Percentiles rank a stretch among this genome's conserved stretches.
Evolutionary conservation across 345 rosid genomes (phyloP).

Genomic region (Eucalyptus rudis): DNA sequence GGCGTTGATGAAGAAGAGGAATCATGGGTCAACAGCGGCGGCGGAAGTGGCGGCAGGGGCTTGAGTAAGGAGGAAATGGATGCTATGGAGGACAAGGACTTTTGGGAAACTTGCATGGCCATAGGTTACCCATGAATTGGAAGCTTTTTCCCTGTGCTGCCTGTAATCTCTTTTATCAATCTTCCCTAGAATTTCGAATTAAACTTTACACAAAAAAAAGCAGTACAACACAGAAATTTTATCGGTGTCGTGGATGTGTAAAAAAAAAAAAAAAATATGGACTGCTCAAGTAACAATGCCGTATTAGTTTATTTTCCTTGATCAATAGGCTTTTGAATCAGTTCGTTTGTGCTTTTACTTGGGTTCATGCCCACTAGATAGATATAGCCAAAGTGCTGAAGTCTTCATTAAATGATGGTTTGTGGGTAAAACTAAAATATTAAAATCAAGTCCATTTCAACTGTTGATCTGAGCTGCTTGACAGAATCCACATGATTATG

Average conservation of each 20-base stretch:
- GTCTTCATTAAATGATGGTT: too few relatives aligned
- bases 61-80: constrained; percentile 19
- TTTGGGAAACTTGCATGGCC: constrained; percentile 62
- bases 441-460: not conserved
- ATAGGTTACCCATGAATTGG: constrained; percentile 26
- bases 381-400: too few relatives aligned
- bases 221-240: rapidly evolving
- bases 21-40: not conserved
- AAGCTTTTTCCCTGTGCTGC: not conserved
- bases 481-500: not conserved
- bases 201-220: rapidly evolving
- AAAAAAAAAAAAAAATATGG: not conserved
- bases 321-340: not conserved
- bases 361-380: not conserved
- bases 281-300: not conserved
- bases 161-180: not conserved
- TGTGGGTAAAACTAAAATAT: too few relatives aligned
- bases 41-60: not conserved
- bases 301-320: not conserved
- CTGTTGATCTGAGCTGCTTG: not conserved
- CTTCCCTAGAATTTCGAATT: not conserved
- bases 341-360: not conserved
- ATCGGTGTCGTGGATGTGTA: not conserved
- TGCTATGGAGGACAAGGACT: constrained; percentile 42
- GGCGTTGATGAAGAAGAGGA: constrained; percentile 13